Base-by-base conservation (phyloP, 2,329 filamentous ascomycete species). In the Aureobasidium sp. region DNA sequence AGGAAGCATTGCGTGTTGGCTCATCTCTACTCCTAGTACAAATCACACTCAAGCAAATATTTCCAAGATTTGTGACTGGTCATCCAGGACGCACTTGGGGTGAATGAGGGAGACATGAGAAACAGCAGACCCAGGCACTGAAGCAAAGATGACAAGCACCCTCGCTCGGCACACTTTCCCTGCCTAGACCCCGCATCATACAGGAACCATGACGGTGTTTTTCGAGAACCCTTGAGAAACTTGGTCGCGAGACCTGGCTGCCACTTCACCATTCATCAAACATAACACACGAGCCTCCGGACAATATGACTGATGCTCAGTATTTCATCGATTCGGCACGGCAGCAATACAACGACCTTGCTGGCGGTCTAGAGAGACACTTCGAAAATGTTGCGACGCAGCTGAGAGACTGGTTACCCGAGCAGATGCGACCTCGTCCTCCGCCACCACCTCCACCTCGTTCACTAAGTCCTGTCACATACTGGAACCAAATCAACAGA, bases 301-400 rank as follows among this genome's bases (percentile, higher is more conserved):
- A 51, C 20, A 66, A 17, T 53, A 73, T 74, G 72, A 73, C 72
- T 1, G 72, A 74, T 64, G 71, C 72, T 23, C 70, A 73, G 63
- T 68, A 71, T 26, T 65, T 74, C 53, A 71, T 74, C 67, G 69
- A 74, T 50, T 50, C 63, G 48, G 64, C 63, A 44, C 41, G 64
- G 46, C 23, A 46, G 29, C 71, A 74, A 47, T 73, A 74, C 68
- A 70, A 73, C 64, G 82, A 89, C 59, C 82, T 93, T 64, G 90
- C 90, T 72, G 87, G 91, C 66, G 88, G 87, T 67, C 84, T 96
- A 72, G 90, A 97, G 75, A 81, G 83, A 63, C 86, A 91, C 71
- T 87, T 96, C 74, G 90, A 96, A 70, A 80, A 82, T 64, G 86
- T 90, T 48, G 89, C 91, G 60, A 79, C 81, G 39, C 80, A 82